Conservation (phyloP, 1,139 yeast genomes). For the Zhuliangozyma parablackwelliae region DNA sequence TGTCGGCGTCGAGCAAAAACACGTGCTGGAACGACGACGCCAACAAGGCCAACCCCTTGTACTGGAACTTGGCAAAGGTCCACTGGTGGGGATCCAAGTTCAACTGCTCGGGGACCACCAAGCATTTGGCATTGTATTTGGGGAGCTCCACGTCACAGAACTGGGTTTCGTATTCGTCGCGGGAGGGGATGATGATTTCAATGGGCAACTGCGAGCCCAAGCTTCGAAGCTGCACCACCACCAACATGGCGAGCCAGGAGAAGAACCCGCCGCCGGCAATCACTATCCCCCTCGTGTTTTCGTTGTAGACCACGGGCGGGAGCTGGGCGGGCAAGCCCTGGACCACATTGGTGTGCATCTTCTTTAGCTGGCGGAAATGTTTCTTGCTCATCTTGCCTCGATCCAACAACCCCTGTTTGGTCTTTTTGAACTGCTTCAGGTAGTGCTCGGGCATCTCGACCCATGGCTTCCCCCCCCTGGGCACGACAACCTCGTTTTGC, state of each 20-base stretch:
- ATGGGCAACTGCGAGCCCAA: slow-evolving; percentile 32
- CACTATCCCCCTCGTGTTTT: slow-evolving; percentile 26
- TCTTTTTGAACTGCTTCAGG: background rate
- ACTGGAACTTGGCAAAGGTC: slow-evolving; percentile 33
- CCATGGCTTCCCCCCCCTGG: too few relatives aligned
- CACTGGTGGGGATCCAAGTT: slow-evolving; percentile 28
- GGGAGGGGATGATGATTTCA: slow-evolving; percentile 30
- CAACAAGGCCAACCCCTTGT: slow-evolving; percentile 34
- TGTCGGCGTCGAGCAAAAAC: slow-evolving; percentile 38
- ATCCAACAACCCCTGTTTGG: slow-evolving; percentile 22
- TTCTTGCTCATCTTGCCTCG: slow-evolving; percentile 22
- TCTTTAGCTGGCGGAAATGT: slow-evolving; percentile 17
- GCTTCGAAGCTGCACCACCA: slow-evolving; percentile 27
- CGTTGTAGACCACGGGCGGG: slow-evolving; percentile 17
- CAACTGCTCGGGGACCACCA: slow-evolving; percentile 28
- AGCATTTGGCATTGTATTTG: slow-evolving; percentile 23
- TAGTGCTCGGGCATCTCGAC: too few relatives aligned
- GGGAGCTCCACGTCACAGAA: slow-evolving; percentile 22
- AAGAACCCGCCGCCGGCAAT: slow-evolving; percentile 34
- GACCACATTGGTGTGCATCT: slow-evolving; percentile 20
- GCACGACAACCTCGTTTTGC: too few relatives aligned
- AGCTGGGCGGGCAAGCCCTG: slow-evolving; percentile 19
- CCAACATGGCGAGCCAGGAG: slow-evolving; percentile 35
- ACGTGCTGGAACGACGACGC: slow-evolving; percentile 38
- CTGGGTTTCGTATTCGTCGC: slow-evolving; percentile 24